Base-by-base conservation (phyloP, 1,139 yeast genomes). In the Candida dubliniensis region DNA sequence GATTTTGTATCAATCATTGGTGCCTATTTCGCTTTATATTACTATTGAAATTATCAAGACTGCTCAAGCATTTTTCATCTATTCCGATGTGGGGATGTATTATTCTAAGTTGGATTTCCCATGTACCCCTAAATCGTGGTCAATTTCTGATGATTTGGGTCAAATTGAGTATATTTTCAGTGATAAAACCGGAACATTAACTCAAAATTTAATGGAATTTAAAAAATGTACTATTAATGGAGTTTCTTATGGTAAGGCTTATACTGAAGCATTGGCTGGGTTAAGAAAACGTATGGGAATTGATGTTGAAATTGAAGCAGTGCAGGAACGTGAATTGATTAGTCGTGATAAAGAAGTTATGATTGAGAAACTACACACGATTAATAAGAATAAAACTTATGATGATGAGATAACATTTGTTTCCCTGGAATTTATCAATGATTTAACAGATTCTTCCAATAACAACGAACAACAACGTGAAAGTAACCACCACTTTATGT, bases 101-200 rank as follows among this genome's bases (percentile, higher is more conserved):
- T 79, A 78, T 49, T 72, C 65, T 37, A 64, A 57, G 45, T 61
- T 79, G 46, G 84, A 79, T 58, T 77, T 71, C 52, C 84, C 84
- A 0, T 79, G 85, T 58, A 76, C 78, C 2, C 84, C 84, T 0
- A 78, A 79, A 53, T 72, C 82, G 1, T 79, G 85, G 85, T 74
- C 76, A 44, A 79, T 79, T 41, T 77, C 83, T 11, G 85, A 79
- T 61, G 85, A 79, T 58, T 67, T 79, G 53, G 85, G 85, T n/a
- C 85, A 79, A 58, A 78, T 79, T 47, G 84, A 79, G 56, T 79
- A 79, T 54, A 71, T 79, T 40, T 79, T 79, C 58, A 76, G 82
- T 65, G 84, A 79, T 60, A 79, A 79, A 51, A 79, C 84, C 0
- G 84, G 84, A 31, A 79, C 84, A 0, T 65, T 79, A 47, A 79